Evolutionary conservation across 2,329 filamentous ascomycete genomes (phyloP), one percentile per base, ranked within the genome.

Genomic region (Aspergillus puulaauensis): DNA sequence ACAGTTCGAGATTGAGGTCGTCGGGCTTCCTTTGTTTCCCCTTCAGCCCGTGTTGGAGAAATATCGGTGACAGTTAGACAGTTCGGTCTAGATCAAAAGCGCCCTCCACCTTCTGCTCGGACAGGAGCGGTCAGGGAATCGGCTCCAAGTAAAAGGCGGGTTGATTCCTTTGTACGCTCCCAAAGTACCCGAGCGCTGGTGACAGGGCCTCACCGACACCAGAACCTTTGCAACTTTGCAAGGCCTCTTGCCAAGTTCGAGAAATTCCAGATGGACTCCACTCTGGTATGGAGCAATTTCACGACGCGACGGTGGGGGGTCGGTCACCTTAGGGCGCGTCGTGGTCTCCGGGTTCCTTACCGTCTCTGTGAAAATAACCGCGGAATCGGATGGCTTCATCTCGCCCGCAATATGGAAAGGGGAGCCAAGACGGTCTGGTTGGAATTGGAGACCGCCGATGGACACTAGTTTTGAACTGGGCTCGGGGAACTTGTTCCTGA

Each of bases 401-500:
- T 15, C 4, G 35, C 35, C 15, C 9, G 55, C 55, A 63, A 56
- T 45, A 58, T 51, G 33, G 54, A 41, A 35, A 35, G 52, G 52
- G 24, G 15, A 51, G 57, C 52, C 47, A 57, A 61, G 62, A 58
- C 59, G 52, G 59, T 37, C 49, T 61, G 52, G 46, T 49, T 60
- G 56, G n/a, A 40, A 39, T 55, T 40, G 46, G 53, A 50, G 58
- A 55, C 62, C 65, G 61, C 61, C 52, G 65, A 65, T 60, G 62
- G 47, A 59, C 61, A 65, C 66, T 71, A 70, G 69, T 62, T 63
- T 64, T 51, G 64, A 63, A 61, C 64, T 57, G 66, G 65, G 62
- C 61, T 61, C 64, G 70, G 69, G 70, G 70, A 71, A 72, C 64
- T 61, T 37, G 63, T 66, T 70, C 66, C 70, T 68, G 60, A 63